Evolutionary conservation across 192 early-diverging fungal genomes (phyloP).

Genomic region (Pilobolus umbonatus): DNA sequence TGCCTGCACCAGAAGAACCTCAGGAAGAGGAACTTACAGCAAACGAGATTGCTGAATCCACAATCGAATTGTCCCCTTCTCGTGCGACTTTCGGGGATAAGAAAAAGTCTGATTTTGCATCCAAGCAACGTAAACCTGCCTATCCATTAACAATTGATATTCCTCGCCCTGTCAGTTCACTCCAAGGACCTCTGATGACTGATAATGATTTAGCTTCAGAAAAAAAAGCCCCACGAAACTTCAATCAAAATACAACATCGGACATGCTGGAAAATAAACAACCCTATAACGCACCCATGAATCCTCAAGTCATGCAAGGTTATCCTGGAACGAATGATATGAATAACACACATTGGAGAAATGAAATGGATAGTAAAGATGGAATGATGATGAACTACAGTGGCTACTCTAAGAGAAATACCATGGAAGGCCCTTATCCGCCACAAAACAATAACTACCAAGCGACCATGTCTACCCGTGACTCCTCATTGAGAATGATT

Average conservation of each 20-base stretch:
- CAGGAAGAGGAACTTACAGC: not conserved
- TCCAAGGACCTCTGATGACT: not conserved
- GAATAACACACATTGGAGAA: too few species aligned
- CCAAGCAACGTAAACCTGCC: slow-evolving; percentile 11
- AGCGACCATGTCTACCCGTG: too few species aligned
- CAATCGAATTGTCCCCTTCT: not conserved
- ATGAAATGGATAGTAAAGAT: too few species aligned
- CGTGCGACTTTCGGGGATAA: too few species aligned
- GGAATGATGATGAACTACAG: too few species aligned
- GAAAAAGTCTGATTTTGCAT: too few species aligned
- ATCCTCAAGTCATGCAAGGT: slow-evolving; percentile 1
- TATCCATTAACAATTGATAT: slow-evolving; percentile 25
- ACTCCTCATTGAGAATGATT: too few species aligned
- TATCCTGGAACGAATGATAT: too few species aligned
- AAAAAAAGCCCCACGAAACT: not conserved
- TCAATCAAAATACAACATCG: not conserved
- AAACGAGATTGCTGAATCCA: not conserved
- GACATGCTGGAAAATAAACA: too few species aligned
- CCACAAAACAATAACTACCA: not conserved
- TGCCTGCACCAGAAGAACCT: not conserved
- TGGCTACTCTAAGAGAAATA: too few species aligned
- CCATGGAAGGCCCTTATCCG: not conserved
- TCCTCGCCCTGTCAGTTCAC: slow-evolving; percentile 4
- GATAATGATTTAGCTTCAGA: slow-evolving; percentile 1
- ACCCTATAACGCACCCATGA: not conserved